Percentiles rank a stretch among this genome's conserved stretches.
Evolutionary conservation across 805 yeast species (phyloP).

Genomic region (Zygoascus bituminiphila): DNA sequence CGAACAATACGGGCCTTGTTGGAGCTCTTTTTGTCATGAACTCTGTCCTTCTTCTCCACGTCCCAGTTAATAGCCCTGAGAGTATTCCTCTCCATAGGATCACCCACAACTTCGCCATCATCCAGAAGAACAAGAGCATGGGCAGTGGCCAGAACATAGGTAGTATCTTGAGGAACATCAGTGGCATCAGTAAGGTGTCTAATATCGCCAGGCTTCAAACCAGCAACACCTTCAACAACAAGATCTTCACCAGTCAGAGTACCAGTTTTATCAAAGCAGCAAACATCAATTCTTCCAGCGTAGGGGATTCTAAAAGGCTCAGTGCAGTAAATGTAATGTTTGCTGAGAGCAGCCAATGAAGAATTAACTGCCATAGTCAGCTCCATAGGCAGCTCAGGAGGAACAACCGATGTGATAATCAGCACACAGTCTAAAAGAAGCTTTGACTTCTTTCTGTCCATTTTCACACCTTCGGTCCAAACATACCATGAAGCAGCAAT

Average conservation of each 20-base stretch:
- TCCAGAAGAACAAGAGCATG: slow-evolving; percentile 92
- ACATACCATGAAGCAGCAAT: slow-evolving; percentile 95
- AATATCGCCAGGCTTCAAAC: slow-evolving; percentile 47
- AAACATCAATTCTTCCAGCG: slow-evolving; percentile 96
- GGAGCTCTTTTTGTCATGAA: slow-evolving; percentile 35
- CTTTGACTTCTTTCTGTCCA: slow-evolving; percentile 93
- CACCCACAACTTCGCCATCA: slow-evolving; percentile 97
- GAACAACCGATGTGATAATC: slow-evolving; percentile 94
- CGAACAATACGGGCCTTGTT: slow-evolving; percentile 67
- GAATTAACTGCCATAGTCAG: slow-evolving; percentile 95
- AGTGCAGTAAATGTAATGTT: slow-evolving; percentile 87
- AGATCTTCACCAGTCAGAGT: slow-evolving; percentile 95
- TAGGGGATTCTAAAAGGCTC: slow-evolving; percentile 97
- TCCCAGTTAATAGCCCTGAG: slow-evolving; percentile 80
- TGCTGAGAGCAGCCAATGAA: slow-evolving; percentile 79
- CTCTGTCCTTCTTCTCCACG: slow-evolving; percentile 67
- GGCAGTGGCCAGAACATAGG: slow-evolving; percentile 80
- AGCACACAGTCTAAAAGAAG: slow-evolving; percentile 90
- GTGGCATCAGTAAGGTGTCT: slow-evolving; percentile 45
- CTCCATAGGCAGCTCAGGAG: slow-evolving; percentile 99
- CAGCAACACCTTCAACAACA: slow-evolving; percentile 93
- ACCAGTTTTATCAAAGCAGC: slow-evolving; percentile 98
- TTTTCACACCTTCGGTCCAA: slow-evolving; percentile 93
- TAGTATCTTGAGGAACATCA: slow-evolving; percentile 63
- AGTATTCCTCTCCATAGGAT: slow-evolving; percentile 98